A percentile compares a stretch with the other conserved stretches of the same genome.
These are phyloP conservation scores for Leishmania aethiopica DNA, from an alignment of 208 protist species.

Conservation along the genomic window DNA sequence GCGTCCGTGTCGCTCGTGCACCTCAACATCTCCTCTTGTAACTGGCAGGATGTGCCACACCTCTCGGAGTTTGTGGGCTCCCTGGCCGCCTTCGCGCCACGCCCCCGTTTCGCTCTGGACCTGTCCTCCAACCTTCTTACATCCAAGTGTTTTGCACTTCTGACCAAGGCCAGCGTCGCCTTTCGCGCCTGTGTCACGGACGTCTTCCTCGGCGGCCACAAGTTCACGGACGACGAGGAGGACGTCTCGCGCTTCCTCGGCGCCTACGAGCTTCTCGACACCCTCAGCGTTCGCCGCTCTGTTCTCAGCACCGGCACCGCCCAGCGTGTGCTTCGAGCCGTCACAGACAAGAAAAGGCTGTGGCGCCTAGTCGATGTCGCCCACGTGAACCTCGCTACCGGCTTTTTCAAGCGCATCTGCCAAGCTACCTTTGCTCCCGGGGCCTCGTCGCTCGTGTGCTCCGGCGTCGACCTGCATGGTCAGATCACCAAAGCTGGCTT, in stretches of 20 bases:
- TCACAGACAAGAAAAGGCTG: constrained; percentile 31
- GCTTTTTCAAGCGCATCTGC: constrained; percentile 33
- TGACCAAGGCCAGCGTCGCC: constrained; percentile 23
- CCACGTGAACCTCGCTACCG: constrained; percentile 15
- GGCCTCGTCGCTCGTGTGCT: constrained; percentile 24
- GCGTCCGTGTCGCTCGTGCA: constrained; percentile 20
- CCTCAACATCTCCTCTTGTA: constrained; percentile 50
- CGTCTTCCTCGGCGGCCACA: constrained; percentile 40
- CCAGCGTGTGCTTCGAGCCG: constrained; percentile 39
- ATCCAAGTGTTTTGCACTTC: constrained; percentile 31
- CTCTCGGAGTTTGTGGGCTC: constrained; percentile 33
- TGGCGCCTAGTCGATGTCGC: constrained; percentile 39
- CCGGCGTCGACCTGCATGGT: constrained; percentile 28
- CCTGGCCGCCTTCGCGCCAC: constrained; percentile 31
- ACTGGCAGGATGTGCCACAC: constrained; percentile 42
- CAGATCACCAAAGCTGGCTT: constrained; percentile 34
- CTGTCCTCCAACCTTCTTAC: constrained; percentile 47
- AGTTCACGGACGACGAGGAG: constrained; percentile 27
- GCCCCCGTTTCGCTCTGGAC: constrained; percentile 45
- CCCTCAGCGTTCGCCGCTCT: constrained; percentile 33
- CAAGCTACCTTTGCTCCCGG: constrained; percentile 18
- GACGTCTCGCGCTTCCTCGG: constrained; percentile 33
- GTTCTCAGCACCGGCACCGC: constrained; percentile 25
- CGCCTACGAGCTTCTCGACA: constrained; percentile 23
- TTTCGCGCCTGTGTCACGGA: constrained; percentile 28